Evolutionary conservation across 345 rosid species (phyloP).

Genomic region (Corchorus capsularis): DNA sequence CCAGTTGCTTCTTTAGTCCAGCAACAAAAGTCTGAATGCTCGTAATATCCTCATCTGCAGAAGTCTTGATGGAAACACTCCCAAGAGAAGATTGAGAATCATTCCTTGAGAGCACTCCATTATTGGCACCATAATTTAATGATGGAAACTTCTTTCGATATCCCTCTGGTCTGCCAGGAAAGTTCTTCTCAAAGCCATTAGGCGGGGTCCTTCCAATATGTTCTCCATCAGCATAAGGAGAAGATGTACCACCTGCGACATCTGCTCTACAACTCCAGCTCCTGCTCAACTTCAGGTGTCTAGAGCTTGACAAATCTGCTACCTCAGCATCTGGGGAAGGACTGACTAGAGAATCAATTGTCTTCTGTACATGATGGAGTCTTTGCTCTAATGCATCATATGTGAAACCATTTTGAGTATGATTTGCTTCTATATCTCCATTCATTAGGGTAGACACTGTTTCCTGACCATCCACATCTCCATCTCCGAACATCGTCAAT

Average conservation of each 20-base stretch:
- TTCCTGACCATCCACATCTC: slow-evolving; percentile 31
- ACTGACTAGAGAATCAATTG: slow-evolving; percentile 44
- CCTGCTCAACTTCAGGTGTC: slow-evolving; percentile 46
- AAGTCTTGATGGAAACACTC: slow-evolving; percentile 61
- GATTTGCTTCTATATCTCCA: slow-evolving; percentile 43
- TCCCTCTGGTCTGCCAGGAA: slow-evolving; percentile 71
- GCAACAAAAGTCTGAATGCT: slow-evolving; percentile 74
- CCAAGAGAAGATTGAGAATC: slow-evolving; percentile 76
- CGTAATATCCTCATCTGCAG: slow-evolving; percentile 68
- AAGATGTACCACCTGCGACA: slow-evolving; percentile 42
- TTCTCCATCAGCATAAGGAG: slow-evolving; percentile 30
- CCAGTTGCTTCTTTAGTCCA: slow-evolving; percentile 67
- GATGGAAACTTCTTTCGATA: slow-evolving; percentile 41
- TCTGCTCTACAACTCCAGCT: slow-evolving; percentile 64
- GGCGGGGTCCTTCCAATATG: slow-evolving; percentile 64
- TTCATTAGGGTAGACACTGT: slow-evolving; percentile 27
- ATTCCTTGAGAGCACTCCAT: slow-evolving; percentile 54
- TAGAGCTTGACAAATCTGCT: slow-evolving; percentile 49
- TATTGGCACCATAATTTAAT: slow-evolving; percentile 37
- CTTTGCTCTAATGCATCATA: slow-evolving; percentile 51
- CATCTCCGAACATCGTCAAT: slow-evolving; percentile 33
- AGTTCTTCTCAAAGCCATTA: slow-evolving; percentile 52
- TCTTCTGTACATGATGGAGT: slow-evolving; percentile 47
- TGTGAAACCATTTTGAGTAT: slow-evolving; percentile 45
- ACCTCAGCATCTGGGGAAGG: slow-evolving; percentile 32